Evolutionary conservation across 192 early-diverging fungal genomes (phyloP).

Genomic region (Coemansia reversa): DNA sequence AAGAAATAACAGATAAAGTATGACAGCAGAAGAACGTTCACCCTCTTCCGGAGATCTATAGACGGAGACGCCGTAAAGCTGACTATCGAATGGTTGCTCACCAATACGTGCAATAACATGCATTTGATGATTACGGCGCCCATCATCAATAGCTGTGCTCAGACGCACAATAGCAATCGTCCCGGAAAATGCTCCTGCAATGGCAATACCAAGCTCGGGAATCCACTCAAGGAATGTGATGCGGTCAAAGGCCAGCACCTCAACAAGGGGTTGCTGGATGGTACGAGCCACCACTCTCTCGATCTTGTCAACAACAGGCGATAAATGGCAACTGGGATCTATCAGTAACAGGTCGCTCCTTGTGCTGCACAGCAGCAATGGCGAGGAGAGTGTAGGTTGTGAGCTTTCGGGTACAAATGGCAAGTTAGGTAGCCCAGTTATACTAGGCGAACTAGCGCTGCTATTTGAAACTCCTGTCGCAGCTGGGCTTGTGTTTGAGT

Average conservation of each 20-base stretch:
- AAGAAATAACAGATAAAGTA: conserved; percentile 23
- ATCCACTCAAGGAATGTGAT: conserved; percentile 49
- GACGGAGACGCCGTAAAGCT: conserved; percentile 35
- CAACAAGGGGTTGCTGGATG: conserved; percentile 6
- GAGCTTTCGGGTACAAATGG: conserved; percentile 5
- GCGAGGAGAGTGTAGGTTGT: conserved; percentile 6
- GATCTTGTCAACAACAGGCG: conserved; percentile 33
- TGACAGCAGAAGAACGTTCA: background rate
- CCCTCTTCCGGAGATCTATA: conserved; percentile 27
- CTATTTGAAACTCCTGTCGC: conserved; percentile 1
- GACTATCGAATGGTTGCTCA: conserved; percentile 6
- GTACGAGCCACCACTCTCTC: conserved; percentile 15
- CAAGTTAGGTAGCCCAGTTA: background rate
- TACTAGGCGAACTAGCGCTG: background rate
- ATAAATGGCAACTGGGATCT: conserved; percentile 14
- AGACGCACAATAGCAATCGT: conserved; percentile 25
- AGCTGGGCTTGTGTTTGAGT: background rate
- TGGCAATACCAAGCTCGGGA: conserved; percentile 33
- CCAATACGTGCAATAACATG: conserved; percentile 21
- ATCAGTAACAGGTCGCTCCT: conserved; percentile 31
- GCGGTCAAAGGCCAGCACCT: conserved; percentile 32
- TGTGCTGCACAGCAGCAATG: conserved; percentile 42
- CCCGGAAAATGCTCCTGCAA: conserved; percentile 31
- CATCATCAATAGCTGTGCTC: background rate
- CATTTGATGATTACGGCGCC: conserved; percentile 5